Base-by-base conservation (phyloP, 169 alveolate species). In the Cryptosporidium viatorum region DNA sequence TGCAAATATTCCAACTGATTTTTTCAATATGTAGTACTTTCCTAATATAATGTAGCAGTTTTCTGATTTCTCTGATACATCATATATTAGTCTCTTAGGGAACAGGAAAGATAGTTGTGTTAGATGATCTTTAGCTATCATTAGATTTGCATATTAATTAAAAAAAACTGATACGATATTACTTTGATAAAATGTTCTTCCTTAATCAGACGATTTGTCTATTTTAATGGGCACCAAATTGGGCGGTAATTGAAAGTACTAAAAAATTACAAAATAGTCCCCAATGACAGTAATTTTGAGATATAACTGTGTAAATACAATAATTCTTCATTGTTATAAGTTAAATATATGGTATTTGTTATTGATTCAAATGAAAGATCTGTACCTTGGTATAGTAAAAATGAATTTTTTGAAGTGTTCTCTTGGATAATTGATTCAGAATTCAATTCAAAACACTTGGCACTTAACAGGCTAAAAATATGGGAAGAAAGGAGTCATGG, bases 401-500 rank as follows among this genome's bases (percentile, higher is more conserved):
- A 35, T 59, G 89, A 80, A 23, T 80, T 80, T 21, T 80, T 80
- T 39, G 89, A 80, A 67, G 75, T 80, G 18, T 80, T 62, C 31
- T 65, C 73, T 21, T 65, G 62, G 59, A 67, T 80, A 16, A 26
- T 33, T 41, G 69, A 80, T 60, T 18, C 89, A n/a, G 73, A 59
- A 39, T n/a, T 65, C 18, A 31, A 67, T 9, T 62, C 80, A 3
- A 80, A 80, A 62, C 39, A 80, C 35, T 31, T 80, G 68, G 89
- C 75, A 43, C 62, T 80, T 23, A 80, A 45, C 41, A 80, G 89
- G 23, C 67, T 80, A 43, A 39, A 45, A 37, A 33, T 80, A 43
- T 80, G 89, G 89, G 58, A 62, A 62, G 89, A 80, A 48, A 33
- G 89, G 31, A 43, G 26, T 41, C 75, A 59, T 12, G 89, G 89